Evolutionary conservation across 2,329 filamentous ascomycete genomes (phyloP), one percentile per base, ranked within the genome.

Genomic region (Cercospora zeina): DNA sequence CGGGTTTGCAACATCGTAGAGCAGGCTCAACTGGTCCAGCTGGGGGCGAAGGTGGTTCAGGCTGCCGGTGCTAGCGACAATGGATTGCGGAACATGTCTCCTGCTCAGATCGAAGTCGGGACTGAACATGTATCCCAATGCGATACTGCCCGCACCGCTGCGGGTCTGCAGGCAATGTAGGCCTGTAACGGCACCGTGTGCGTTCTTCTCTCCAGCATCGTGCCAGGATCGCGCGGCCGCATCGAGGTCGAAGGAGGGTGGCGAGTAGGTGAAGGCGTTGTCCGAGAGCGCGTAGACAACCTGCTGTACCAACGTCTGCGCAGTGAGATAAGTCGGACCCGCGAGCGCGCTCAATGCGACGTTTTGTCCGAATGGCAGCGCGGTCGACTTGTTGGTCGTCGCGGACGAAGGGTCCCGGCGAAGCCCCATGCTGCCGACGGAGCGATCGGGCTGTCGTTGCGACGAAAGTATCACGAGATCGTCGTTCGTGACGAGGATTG

Each of bases 221-320:
- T 86, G 83, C 95, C 95, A 99, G 69, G 86, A 78, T 76, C 88
- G 89, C 58, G 90, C 87, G 51, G 93, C 91, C 65, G 88, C 78
- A 76, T 97, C 93, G 67, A 99, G 84, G 74, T 96, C 90, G 73
- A 97, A 97, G 13, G 91, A 90, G 73, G 96, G 90, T 30, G 93
- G 91, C 2, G 93, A 97, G 82, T 96, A 97, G 61, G 93, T 90
- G 81, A 96, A 99, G 79, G 97, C 87, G 83, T 96, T 96, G 82
- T 97, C 93, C 61, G 93, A 97, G 65, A 99, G 84, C 67, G 90
- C 86, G 80, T 96, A 99, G 64, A 93, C 91, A 67, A 97, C 89
- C 79, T 99, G 95, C 81, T 99, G 95, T 67, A 97, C 89, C 60
- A 99, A 85, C 21, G 91, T 87, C 79, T 99, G 95, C 31, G 92